phyloP scores from a whole-genome alignment of 2,329 filamentous ascomycete species.

The Scytalidium sp. region DNA sequence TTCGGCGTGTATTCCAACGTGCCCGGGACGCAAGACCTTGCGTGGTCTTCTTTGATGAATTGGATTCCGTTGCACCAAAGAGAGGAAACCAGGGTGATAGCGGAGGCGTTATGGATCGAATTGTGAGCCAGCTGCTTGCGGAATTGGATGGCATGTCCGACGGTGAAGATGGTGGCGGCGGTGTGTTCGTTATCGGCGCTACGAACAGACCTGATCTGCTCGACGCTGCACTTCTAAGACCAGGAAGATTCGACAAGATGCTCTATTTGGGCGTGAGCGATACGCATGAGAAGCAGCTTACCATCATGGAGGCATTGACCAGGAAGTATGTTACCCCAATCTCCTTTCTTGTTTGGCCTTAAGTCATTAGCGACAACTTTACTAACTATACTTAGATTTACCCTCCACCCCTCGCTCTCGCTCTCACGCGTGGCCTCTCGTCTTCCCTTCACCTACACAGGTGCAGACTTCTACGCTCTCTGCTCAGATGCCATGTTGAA shows the following conservation, averaged over 20 bases:
- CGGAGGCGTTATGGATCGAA: constrained; percentile 96
- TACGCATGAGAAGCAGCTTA: constrained; percentile 94
- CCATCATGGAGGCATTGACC: constrained; percentile 89
- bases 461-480: constrained; percentile 93
- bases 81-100: constrained; percentile 96
- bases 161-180: constrained; percentile 74
- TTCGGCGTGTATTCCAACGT: constrained; percentile 82
- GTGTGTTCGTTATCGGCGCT: constrained; percentile 94
- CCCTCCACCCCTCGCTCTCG: constrained; percentile 74
- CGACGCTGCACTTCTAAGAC: constrained; percentile 83
- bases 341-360: constrained; percentile 2
- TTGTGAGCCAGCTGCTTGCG: constrained; percentile 90
- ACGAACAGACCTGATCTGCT: constrained; percentile 93
- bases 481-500: constrained; percentile 99
- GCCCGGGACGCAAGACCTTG: constrained; percentile 83
- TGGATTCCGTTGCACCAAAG: constrained; percentile 93
- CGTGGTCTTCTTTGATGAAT: constrained; percentile 89
- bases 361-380: neutral
- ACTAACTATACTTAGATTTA: constrained; percentile 64
- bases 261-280: constrained; percentile 94
- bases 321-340: constrained; percentile 69
- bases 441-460: constrained; percentile 94
- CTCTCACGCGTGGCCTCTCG: constrained; percentile 69
- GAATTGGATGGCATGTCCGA: constrained; percentile 98
- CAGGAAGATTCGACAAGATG: constrained; percentile 97